Evolutionary conservation across 1,284 basidiomycete genomes (phyloP).

Genomic region (Apiotrichum sp.): DNA sequence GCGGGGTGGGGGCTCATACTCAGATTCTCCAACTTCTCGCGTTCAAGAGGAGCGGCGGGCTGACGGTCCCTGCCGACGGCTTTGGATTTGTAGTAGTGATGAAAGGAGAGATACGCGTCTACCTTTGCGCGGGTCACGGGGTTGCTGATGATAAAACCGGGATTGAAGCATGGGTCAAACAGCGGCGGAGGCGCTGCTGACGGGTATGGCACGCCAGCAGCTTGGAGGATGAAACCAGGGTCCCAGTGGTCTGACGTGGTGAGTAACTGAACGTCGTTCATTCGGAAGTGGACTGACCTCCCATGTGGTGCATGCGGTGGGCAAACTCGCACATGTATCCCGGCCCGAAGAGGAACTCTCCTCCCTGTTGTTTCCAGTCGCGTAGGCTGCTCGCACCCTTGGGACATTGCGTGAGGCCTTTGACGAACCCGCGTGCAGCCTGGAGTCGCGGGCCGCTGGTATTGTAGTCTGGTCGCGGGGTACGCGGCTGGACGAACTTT

Average conservation of each 20-base stretch:
- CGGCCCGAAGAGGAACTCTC: slow-evolving; percentile 42
- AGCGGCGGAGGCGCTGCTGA: neutral
- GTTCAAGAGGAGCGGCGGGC: neutral
- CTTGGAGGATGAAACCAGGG: neutral
- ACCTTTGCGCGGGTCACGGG: neutral
- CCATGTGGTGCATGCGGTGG: slow-evolving; percentile 36
- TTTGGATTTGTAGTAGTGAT: neutral
- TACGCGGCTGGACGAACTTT: neutral
- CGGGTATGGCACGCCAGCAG: neutral
- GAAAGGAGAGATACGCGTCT: neutral
- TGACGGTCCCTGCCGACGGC: neutral
- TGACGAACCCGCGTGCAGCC: slow-evolving; percentile 29
- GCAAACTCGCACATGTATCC: slow-evolving; percentile 41
- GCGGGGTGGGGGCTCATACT: neutral
- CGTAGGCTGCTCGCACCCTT: slow-evolving; percentile 28
- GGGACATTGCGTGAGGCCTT: slow-evolving; percentile 32
- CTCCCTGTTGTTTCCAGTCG: slow-evolving; percentile 41
- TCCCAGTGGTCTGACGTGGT: neutral
- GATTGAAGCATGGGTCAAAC: neutral
- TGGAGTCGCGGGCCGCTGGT: neutral
- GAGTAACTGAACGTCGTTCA: no score
- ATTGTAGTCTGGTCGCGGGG: neutral
- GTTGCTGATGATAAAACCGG: neutral
- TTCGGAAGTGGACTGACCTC: neutral
- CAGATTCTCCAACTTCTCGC: neutral